phyloP scores from a whole-genome alignment of 768 basidiomycete species.

The Russula vinacea region DNA sequence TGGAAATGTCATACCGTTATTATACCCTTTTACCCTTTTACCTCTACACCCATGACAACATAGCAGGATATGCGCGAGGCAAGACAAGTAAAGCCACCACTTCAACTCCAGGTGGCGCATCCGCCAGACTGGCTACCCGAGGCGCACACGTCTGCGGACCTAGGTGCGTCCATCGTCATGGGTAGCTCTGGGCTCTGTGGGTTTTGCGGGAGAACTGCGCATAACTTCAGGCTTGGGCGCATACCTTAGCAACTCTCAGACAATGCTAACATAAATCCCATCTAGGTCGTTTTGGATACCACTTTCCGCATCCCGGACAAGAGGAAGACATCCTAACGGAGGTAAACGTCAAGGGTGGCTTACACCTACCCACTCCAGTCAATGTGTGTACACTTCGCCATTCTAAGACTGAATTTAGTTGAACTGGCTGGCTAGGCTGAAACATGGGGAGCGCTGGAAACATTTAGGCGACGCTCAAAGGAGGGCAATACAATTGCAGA shows the following conservation, averaged over 20 bases:
- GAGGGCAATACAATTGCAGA: conserved; percentile 52
- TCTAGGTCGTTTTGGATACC: conserved; percentile 71
- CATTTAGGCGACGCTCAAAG: conserved; percentile 50
- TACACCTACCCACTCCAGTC: conserved; percentile 51
- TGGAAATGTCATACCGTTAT: background rate
- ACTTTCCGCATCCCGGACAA: conserved; percentile 70
- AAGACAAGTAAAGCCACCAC: conserved; percentile 32
- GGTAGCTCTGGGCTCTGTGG: background rate
- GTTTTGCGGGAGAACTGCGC: background rate
- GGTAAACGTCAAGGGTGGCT: conserved; percentile 63
- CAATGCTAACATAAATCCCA: background rate
- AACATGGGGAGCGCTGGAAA: conserved; percentile 56
- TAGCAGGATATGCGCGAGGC: conserved; percentile 22
- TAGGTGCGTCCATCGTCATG: conserved; percentile 46
- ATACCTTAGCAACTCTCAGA: conserved; percentile 1
- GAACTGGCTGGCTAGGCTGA: conserved; percentile 47
- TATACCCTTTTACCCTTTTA: background rate
- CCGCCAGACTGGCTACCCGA: conserved; percentile 75
- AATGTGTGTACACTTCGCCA: conserved; percentile 45
- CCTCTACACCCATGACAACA: conserved; percentile 3
- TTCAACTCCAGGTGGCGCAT: conserved; percentile 58
- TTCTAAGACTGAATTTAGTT: background rate
- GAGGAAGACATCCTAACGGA: conserved; percentile 72
- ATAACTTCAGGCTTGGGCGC: background rate
- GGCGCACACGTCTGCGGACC: conserved; percentile 61